These are phyloP conservation scores for Citrullus mucosospermus DNA, from an alignment of 306 rosid genomes.

Conservation along the genomic window DNA sequence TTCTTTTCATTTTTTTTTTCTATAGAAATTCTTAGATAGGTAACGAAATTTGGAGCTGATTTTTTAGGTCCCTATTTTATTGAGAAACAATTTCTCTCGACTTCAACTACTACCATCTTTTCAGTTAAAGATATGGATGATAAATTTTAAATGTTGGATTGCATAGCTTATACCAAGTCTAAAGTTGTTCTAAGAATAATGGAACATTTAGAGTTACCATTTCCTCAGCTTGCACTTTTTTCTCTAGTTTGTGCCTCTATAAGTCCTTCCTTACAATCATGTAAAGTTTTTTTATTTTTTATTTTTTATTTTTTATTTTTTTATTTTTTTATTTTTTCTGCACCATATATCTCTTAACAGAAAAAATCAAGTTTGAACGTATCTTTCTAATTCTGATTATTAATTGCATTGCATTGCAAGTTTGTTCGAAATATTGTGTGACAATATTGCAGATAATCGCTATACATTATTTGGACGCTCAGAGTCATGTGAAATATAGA, in stretches of 20 bases:
- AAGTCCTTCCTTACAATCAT: constrained; percentile 19
- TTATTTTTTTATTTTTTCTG: background rate
- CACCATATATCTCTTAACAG: background rate
- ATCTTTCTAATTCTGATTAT: background rate
- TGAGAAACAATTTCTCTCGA: background rate
- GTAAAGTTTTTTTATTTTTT: background rate
- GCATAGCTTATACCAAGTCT: constrained; percentile 69
- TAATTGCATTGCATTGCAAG: constrained; percentile 28
- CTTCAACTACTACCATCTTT: background rate
- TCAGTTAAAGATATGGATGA: background rate
- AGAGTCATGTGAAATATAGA: constrained; percentile 70
- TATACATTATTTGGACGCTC: constrained; percentile 70
- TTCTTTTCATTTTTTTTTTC: background rate
- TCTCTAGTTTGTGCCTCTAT: constrained; percentile 66
- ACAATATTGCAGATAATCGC: constrained; percentile 90
- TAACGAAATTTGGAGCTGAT: background rate
- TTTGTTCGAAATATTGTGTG: constrained; percentile 61
- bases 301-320: too few species aligned
- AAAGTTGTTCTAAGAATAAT: constrained; percentile 89
- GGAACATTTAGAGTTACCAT: constrained; percentile 77
- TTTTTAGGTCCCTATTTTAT: background rate
- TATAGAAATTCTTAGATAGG: background rate
- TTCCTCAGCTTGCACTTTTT: constrained; percentile 66
- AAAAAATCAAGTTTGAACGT: background rate
- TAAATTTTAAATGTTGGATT: constrained; percentile 20